Evolutionary conservation across 805 yeast genomes (phyloP).

Genomic region (Sungouiozyma ichnusensis): DNA sequence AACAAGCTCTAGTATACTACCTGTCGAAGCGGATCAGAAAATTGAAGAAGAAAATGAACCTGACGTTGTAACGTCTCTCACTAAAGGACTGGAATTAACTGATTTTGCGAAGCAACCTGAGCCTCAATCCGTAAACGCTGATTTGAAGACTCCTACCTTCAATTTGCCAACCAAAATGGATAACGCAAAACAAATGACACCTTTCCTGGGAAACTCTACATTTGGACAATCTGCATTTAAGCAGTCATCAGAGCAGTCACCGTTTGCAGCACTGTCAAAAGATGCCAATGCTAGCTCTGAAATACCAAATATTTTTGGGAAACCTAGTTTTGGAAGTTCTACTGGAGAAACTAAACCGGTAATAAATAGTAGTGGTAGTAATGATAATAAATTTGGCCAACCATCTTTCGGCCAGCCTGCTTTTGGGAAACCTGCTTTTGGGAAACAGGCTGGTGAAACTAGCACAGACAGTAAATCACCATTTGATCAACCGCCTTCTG

Average conservation of each 20-base stretch:
- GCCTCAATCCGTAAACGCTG: conserved; percentile 10
- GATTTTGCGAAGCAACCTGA: neutral
- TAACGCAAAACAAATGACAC: neutral
- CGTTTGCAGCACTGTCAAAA: neutral
- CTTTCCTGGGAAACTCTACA: conserved; percentile 7
- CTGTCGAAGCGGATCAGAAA: neutral
- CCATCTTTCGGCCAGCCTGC: conserved; percentile 10
- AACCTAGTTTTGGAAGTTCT: no score
- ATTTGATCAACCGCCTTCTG: conserved; percentile 17
- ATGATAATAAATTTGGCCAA: conserved; percentile 14
- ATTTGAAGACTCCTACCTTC: conserved; percentile 12
- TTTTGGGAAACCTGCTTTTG: conserved; percentile 7
- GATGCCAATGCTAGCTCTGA: no score
- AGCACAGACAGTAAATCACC: conserved; percentile 7
- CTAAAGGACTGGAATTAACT: neutral
- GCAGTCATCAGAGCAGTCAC: no score
- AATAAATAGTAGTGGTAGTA: no score
- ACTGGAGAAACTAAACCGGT: no score
- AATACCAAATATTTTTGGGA: no score
- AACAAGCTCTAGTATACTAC: neutral
- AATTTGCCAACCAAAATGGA: conserved; percentile 1
- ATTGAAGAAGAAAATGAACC: neutral
- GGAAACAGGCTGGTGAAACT: conserved; percentile 4
- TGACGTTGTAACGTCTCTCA: neutral
- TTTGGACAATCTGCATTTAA: conserved; percentile 8